These are phyloP conservation scores for Moricandia arvensis DNA, from an alignment of 345 rosid genomes.

Conservation along the genomic window DNA sequence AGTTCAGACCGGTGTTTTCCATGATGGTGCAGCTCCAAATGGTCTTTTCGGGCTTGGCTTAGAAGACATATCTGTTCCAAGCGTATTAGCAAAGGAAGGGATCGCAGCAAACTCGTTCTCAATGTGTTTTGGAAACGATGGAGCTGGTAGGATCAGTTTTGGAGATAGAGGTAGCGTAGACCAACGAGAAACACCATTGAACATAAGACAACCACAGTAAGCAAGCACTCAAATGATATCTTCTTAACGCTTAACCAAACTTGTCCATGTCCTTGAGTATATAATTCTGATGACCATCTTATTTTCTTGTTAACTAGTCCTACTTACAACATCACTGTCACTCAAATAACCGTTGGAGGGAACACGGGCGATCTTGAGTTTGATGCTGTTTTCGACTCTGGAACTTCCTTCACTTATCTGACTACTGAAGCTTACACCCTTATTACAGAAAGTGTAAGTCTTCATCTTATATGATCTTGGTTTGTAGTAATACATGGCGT, in stretches of 20 bases:
- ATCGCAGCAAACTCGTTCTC: constrained; percentile 78
- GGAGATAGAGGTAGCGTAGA: constrained; percentile 84
- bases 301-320: constrained; percentile 52
- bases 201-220: constrained; percentile 59
- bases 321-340: constrained; percentile 74
- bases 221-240: constrained; percentile 22
- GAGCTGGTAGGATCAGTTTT: constrained; percentile 81
- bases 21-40: constrained; percentile 88
- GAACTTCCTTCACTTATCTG: constrained; percentile 90
- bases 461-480: constrained; percentile 13
- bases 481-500: not conserved
- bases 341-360: constrained; percentile 60
- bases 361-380: constrained; percentile 52
- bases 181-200: constrained; percentile 87
- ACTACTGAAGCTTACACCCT: constrained; percentile 69
- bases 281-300: not conserved
- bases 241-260: not conserved
- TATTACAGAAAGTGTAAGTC: constrained; percentile 64
- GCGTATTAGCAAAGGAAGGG: constrained; percentile 72
- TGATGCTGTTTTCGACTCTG: constrained; percentile 82
- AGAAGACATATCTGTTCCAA: constrained; percentile 77
- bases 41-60: constrained; percentile 97
- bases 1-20: constrained; percentile 81
- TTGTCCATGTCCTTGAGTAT: not conserved
- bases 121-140: constrained; percentile 81